Percentiles rank a stretch among this genome's conserved stretches.
These are phyloP conservation scores for Blepharisma stoltei DNA, from an alignment of 73 alveolate species.

Conservation along the genomic window DNA sequence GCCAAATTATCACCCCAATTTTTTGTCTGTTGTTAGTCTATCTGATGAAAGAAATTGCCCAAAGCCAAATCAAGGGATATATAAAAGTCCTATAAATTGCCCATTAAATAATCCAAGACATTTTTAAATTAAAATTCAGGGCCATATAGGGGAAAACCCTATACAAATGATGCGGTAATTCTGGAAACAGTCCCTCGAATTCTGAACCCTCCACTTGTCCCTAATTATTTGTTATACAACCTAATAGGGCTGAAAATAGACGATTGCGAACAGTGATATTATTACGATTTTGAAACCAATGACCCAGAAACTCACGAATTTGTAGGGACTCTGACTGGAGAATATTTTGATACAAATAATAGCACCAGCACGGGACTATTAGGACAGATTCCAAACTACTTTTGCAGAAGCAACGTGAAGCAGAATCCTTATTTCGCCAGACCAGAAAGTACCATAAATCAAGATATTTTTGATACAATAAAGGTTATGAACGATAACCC, in stretches of 20 bases:
- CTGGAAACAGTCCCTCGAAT: conserved; percentile 49
- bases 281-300: conserved; percentile 49
- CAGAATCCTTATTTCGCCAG: conserved; percentile 43
- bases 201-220: conserved; percentile 65
- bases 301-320: conserved; percentile 29
- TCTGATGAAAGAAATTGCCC: conserved; percentile 66
- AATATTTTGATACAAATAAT: conserved; percentile 36
- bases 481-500: conserved; percentile 65
- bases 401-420: conserved; percentile 42
- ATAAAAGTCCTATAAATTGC: no score
- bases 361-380: conserved; percentile 63
- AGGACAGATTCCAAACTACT: conserved; percentile 46
- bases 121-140: conserved; percentile 29
- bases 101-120: conserved; percentile 45
- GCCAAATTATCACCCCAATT: conserved; percentile 81
- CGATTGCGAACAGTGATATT: conserved; percentile 69
- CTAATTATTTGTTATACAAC: conserved; percentile 49
- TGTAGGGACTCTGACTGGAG: conserved; percentile 27
- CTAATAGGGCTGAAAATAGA: conserved; percentile 44
- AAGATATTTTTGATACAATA: conserved; percentile 74
- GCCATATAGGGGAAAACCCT: no score
- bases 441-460: conserved; percentile 66
- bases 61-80: conserved; percentile 62
- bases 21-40: conserved; percentile 73
- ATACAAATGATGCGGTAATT: conserved; percentile 35